Evolutionary conservation across 805 yeast species (phyloP).

Genomic region (Candida nitratophila): DNA sequence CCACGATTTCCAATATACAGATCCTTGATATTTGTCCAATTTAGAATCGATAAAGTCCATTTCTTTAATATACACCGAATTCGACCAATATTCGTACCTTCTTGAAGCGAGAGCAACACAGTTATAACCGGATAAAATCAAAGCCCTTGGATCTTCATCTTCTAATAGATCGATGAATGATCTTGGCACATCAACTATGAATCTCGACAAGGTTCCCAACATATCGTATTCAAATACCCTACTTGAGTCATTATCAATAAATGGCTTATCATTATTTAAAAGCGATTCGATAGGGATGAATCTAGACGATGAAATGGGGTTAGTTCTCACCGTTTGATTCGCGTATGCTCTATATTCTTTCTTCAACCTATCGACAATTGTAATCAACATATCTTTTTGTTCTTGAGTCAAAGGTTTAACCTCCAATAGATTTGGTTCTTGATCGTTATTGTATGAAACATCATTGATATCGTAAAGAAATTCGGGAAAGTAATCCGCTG

Average conservation of each 20-base stretch:
- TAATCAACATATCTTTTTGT: slow-evolving; percentile 2
- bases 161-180: slow-evolving; percentile 10
- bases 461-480: slow-evolving; percentile 15
- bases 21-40: slow-evolving; percentile 8
- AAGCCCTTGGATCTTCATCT: slow-evolving; percentile 14
- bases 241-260: neutral
- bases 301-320: slow-evolving; percentile 4
- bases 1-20: slow-evolving; percentile 13
- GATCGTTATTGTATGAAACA: slow-evolving; percentile 6
- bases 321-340: slow-evolving; percentile 3
- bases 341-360: slow-evolving; percentile 16
- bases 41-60: slow-evolving; percentile 6
- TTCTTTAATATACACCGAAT: slow-evolving; percentile 8
- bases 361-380: slow-evolving; percentile 13
- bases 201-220: slow-evolving; percentile 16
- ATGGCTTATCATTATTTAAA: slow-evolving; percentile 1
- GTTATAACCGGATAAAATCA: slow-evolving; percentile 14
- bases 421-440: neutral
- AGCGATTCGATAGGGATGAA: slow-evolving; percentile 12
- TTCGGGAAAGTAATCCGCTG: slow-evolving; percentile 15
- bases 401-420: slow-evolving; percentile 6
- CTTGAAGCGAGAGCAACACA: slow-evolving; percentile 10
- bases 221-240: slow-evolving; percentile 14
- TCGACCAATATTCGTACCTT: slow-evolving; percentile 13
- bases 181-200: slow-evolving; percentile 14